Evolutionary conservation across 177 flowering plant genomes (phyloP).

Genomic region (Telopea speciosissima): DNA sequence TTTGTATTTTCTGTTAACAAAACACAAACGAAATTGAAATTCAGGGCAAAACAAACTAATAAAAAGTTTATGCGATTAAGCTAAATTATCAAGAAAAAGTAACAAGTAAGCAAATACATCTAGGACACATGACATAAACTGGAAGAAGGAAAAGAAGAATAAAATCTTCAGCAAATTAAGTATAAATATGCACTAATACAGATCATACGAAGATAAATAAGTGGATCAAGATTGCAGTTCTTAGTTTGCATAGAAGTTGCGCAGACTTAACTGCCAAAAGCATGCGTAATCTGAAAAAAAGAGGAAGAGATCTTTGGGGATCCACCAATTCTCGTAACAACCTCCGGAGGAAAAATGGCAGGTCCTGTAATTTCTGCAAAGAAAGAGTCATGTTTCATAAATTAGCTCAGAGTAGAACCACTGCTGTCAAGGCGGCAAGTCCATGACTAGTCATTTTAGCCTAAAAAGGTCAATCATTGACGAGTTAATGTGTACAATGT

Average conservation of each 20-base stretch:
- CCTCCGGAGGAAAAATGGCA: constrained; percentile 77
- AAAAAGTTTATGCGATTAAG: neutral
- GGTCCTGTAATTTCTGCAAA: constrained; percentile 70
- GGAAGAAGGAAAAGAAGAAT: neutral
- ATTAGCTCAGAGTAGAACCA: neutral
- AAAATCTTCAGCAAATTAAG: neutral
- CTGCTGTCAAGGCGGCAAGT: no score
- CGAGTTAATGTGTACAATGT: no score
- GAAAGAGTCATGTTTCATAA: constrained; percentile 11
- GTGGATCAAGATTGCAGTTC: neutral
- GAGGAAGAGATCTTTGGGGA: constrained; percentile 82
- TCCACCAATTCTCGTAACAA: constrained; percentile 65
- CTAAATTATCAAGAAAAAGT: neutral
- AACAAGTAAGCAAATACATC: neutral
- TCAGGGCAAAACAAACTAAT: no score
- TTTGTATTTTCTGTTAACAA: neutral
- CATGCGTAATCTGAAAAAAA: constrained; percentile 68
- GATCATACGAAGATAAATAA: no score
- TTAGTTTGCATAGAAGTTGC: neutral
- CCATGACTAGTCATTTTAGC: no score
- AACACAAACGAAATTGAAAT: no score
- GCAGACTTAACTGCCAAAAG: constrained; percentile 61
- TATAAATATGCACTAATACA: neutral
- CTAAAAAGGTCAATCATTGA: no score
- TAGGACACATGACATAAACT: neutral